Conservation (phyloP, 192 early-diverging fungal species). For the Backusella circina region DNA sequence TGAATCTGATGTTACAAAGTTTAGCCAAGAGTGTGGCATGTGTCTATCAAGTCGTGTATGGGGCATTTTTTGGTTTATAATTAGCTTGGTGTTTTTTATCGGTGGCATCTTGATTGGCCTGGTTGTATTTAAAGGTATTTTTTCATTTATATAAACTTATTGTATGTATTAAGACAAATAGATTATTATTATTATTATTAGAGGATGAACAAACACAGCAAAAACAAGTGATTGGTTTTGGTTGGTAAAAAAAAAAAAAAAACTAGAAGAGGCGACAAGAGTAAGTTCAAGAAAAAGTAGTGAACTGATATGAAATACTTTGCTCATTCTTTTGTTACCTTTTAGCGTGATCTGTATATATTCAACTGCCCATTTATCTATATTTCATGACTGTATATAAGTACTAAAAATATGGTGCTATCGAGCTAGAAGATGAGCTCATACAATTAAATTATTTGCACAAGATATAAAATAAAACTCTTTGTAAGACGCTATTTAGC, state of each 20-base stretch:
- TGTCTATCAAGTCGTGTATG: conserved; percentile 77
- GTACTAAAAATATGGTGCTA: no score
- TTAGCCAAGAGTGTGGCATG: conserved; percentile 64
- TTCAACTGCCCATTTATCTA: background rate
- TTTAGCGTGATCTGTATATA: background rate
- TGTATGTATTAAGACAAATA: background rate
- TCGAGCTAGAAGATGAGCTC: background rate
- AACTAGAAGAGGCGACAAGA: background rate
- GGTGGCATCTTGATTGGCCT: conserved; percentile 80
- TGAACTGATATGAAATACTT: background rate
- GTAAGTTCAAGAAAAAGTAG: background rate
- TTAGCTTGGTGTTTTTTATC: conserved; percentile 78
- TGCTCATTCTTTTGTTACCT: background rate
- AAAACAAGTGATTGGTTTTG: conserved; percentile 29
- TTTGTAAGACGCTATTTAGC: background rate
- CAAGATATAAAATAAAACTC: background rate
- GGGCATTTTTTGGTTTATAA: conserved; percentile 89
- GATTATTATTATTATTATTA: background rate
- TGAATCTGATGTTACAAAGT: conserved; percentile 88
- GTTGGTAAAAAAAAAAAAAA: conserved; percentile 18
- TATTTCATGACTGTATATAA: background rate
- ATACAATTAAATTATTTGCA: background rate
- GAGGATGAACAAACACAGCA: conserved; percentile 28
- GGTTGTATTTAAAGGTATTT: conserved; percentile 69
- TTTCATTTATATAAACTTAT: background rate